phyloP scores from a whole-genome alignment of 306 rosid species.

The Aeschynomene evenia region DNA sequence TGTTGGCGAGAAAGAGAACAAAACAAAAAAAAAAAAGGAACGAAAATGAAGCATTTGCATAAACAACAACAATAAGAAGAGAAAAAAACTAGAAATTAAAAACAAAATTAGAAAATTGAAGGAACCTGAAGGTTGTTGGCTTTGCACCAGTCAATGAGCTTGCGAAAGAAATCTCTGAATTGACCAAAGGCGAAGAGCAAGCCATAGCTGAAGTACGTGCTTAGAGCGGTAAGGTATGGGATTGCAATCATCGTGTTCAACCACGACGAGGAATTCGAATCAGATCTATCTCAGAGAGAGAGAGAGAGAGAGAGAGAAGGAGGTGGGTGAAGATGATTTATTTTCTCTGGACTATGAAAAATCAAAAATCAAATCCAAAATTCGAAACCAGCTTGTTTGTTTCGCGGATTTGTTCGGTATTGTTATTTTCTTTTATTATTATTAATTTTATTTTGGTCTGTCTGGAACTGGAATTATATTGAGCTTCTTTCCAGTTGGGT shows the following conservation, averaged over 20 bases:
- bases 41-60: neutral
- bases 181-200: constrained; percentile 78
- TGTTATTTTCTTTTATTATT: too few species aligned
- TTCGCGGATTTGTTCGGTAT: too few species aligned
- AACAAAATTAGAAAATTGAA: neutral
- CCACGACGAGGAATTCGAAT: neutral
- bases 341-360: neutral
- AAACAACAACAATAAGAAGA: neutral
- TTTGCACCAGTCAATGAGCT: constrained; percentile 51
- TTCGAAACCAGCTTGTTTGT: too few species aligned
- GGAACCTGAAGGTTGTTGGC: constrained; percentile 58
- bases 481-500: too few species aligned
- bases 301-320: neutral
- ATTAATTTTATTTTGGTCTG: too few species aligned
- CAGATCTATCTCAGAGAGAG: neutral
- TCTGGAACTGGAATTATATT: too few species aligned
- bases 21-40: neutral
- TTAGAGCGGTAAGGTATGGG: constrained; percentile 72
- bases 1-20: neutral
- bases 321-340: neutral
- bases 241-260: constrained; percentile 54
- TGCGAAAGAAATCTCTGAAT: constrained; percentile 72
- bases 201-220: constrained; percentile 83
- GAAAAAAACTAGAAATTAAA: neutral
- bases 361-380: too few species aligned